Percentiles rank a stretch among this genome's conserved stretches.
Conservation (phyloP, 768 basidiomycete species). For the Podaxis mareebaensis region DNA sequence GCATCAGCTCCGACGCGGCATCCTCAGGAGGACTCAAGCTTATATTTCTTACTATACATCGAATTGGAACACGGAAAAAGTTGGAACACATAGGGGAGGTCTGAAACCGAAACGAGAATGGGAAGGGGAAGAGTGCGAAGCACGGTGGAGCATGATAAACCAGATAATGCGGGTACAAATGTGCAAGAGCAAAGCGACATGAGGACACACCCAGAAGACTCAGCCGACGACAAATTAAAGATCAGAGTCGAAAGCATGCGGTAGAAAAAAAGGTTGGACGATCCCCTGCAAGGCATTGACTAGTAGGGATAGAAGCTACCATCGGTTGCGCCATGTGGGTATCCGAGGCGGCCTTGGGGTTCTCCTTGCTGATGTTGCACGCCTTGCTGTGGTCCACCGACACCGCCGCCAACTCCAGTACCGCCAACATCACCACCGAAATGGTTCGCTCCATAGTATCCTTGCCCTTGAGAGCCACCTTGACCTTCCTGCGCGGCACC, state of each 20-base stretch:
- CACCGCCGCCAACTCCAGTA: conserved; percentile 35
- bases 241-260: background rate
- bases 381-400: conserved; percentile 42
- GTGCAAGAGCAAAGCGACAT: too few relatives aligned
- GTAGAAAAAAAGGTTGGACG: background rate
- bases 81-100: too few relatives aligned
- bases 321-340: conserved; percentile 67
- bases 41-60: too few relatives aligned
- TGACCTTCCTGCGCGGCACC: conserved; percentile 46
- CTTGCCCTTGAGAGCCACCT: conserved; percentile 50
- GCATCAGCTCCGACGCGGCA: too few relatives aligned
- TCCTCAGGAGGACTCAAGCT: too few relatives aligned
- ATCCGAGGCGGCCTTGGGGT: conserved; percentile 60
- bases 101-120: too few relatives aligned
- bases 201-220: too few relatives aligned
- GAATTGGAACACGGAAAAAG: too few relatives aligned
- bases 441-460: conserved; percentile 48
- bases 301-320: conserved; percentile 74
- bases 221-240: background rate
- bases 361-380: conserved; percentile 40
- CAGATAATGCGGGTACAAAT: too few relatives aligned
- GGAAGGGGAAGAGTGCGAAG: too few relatives aligned
- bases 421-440: conserved; percentile 39
- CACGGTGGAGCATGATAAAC: too few relatives aligned
- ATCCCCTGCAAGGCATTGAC: conserved; percentile 29